Evolutionary conservation across 2,329 filamentous ascomycete species (phyloP).

Genomic region (Stagonosporopsis rhizophila): DNA sequence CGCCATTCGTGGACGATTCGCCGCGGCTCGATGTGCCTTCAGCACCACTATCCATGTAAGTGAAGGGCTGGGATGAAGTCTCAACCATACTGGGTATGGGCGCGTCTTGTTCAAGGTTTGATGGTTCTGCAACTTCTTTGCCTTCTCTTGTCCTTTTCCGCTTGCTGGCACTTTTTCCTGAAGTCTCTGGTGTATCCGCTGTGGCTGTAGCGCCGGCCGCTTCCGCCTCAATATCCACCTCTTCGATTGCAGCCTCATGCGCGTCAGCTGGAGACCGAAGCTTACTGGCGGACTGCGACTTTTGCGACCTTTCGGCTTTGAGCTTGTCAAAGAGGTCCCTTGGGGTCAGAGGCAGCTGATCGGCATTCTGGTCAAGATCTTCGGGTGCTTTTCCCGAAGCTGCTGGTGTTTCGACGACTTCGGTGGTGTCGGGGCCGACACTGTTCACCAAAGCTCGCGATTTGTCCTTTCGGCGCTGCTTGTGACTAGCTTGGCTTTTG

Average conservation of each 20-base stretch:
- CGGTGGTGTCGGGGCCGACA: background rate
- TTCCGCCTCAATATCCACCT: background rate
- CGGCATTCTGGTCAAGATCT: background rate
- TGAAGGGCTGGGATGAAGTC: background rate
- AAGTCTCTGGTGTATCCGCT: background rate
- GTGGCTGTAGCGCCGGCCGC: background rate
- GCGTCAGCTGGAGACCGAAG: background rate
- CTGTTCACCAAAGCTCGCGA: background rate
- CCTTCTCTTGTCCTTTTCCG: background rate
- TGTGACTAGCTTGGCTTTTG: background rate
- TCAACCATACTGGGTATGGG: background rate
- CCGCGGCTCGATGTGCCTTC: background rate
- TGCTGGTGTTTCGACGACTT: background rate
- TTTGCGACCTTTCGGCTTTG: conserved; percentile 2
- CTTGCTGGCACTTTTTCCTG: background rate
- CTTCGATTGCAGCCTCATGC: background rate
- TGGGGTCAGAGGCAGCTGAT: conserved; percentile 2
- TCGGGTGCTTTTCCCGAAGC: background rate
- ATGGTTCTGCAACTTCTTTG: background rate
- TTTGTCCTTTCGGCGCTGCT: background rate
- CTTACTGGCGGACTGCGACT: background rate
- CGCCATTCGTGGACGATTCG: background rate
- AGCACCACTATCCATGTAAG: background rate
- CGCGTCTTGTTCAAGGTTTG: background rate
- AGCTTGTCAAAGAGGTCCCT: background rate